These are phyloP conservation scores for Aspergillus nanangensis DNA, from an alignment of 495 filamentous ascomycete species.

Conservation along the genomic window DNA sequence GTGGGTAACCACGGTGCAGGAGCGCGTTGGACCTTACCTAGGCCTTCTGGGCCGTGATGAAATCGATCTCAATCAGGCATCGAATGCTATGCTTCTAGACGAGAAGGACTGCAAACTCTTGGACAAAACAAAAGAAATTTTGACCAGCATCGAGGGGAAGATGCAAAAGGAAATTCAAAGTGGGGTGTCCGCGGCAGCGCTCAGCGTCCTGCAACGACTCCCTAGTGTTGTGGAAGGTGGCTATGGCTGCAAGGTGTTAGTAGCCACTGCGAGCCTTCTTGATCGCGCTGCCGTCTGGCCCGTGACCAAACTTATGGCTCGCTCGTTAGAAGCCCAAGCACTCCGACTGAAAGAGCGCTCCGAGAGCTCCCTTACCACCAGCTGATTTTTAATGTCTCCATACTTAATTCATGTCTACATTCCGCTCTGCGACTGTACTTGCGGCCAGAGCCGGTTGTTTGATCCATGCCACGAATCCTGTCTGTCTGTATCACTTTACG, in stretches of 20 bases:
- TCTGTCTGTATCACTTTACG: neutral
- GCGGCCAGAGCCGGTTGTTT: no score
- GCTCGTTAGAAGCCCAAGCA: slow-evolving; percentile 80
- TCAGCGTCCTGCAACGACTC: slow-evolving; percentile 48
- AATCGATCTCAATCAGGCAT: slow-evolving; percentile 70
- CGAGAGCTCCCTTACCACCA: slow-evolving; percentile 55
- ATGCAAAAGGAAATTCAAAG: slow-evolving; percentile 55
- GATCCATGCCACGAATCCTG: neutral
- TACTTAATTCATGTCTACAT: slow-evolving; percentile 1
- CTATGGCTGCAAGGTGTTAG: slow-evolving; percentile 80
- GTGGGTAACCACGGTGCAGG: slow-evolving; percentile 93
- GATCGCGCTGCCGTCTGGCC: slow-evolving; percentile 92
- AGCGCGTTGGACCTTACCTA: slow-evolving; percentile 83
- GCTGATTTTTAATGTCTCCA: slow-evolving; percentile 1
- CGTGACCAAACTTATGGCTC: slow-evolving; percentile 85
- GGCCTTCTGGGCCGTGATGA: slow-evolving; percentile 82
- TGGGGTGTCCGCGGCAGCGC: slow-evolving; percentile 42
- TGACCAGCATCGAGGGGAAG: slow-evolving; percentile 75
- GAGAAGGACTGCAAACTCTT: slow-evolving; percentile 89
- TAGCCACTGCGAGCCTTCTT: slow-evolving; percentile 83
- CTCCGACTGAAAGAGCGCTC: slow-evolving; percentile 71
- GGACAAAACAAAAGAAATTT: slow-evolving; percentile 76
- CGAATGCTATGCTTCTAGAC: slow-evolving; percentile 84
- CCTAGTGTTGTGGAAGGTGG: slow-evolving; percentile 62
- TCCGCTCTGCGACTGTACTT: neutral